These are phyloP conservation scores for Hebeloma cylindrosporum DNA, from an alignment of 768 basidiomycete genomes.

Conservation along the genomic window DNA sequence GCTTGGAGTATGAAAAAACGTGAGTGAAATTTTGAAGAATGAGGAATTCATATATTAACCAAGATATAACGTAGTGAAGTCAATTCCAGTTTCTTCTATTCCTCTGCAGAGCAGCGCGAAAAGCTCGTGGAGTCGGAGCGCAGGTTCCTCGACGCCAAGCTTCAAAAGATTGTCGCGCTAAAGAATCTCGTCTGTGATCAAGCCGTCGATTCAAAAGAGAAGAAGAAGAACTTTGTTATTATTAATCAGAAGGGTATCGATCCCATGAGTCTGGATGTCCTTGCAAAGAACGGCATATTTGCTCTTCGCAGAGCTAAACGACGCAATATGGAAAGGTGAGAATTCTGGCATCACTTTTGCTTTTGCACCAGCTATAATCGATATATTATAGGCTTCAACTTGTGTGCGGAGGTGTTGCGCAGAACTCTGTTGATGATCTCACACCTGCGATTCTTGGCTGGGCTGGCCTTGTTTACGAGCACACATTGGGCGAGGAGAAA, in stretches of 20 bases:
- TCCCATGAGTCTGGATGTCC: constrained; percentile 91
- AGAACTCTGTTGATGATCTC: constrained; percentile 97
- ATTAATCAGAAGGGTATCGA: constrained; percentile 99
- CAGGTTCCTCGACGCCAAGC: constrained; percentile 88
- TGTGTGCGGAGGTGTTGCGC: constrained; percentile 91
- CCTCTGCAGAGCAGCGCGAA: constrained; percentile 95
- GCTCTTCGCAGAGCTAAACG: constrained; percentile 94
- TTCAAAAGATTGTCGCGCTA: constrained; percentile 94
- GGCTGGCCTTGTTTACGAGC: constrained; percentile 98
- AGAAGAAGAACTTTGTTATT: constrained; percentile 85
- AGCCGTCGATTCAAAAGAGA: constrained; percentile 78
- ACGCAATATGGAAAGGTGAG: constrained; percentile 97
- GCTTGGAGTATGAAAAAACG: constrained; percentile 99
- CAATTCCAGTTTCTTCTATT: constrained; percentile 99
- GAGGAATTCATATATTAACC: constrained; percentile 17
- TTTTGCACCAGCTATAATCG: constrained; percentile 3
- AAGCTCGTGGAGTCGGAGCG: constrained; percentile 98
- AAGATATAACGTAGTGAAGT: constrained; percentile 69
- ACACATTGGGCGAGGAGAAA: constrained; percentile 98
- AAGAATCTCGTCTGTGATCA: constrained; percentile 97
- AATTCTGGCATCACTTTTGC: constrained; percentile 3
- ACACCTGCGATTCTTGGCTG: constrained; percentile 89
- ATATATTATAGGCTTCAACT: constrained; percentile 70
- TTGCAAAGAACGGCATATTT: constrained; percentile 95
- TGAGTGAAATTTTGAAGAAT: constrained; percentile 40